Base-by-base conservation (phyloP, 768 basidiomycete species). In the Artomyces pyxidatus region DNA sequence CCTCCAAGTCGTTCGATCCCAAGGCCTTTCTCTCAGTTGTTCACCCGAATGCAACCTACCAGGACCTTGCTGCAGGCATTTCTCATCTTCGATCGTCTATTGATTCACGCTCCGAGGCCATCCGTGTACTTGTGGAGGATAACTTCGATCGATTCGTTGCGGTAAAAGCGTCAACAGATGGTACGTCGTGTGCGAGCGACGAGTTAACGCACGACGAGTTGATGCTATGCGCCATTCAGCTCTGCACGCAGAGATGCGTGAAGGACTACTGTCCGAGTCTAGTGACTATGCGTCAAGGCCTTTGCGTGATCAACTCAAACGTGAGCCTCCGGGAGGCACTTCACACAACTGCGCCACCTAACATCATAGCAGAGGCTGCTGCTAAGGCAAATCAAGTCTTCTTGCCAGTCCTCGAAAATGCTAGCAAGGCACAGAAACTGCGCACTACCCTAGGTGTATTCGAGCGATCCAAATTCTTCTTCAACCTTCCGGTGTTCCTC, bases 61-160 rank as follows among this genome's bases (percentile, higher is more conserved):
- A 92, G 66, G 93, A 96, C 62, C 76, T 99, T 16, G 80, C 83
- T 2, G 68, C 75, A 11, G 95, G 94, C 3, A 85, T 91, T 23
- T 63, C 75, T 0, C 79, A 83, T 52, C 73, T 97, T 6, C 78
- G 80, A 54, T 68, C 78, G 7, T 85, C 89, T 11, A 84, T 98
- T 50, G 94, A 98, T 59, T 77, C 85, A 2, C 81, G 94, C 38
- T 94, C 92, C 1, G 89, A 94, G 57, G 96, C 94, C n/a, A 84
- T 98, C 49, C 76, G 93, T 35, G 80, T 94, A 19, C 75, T 99
- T 27, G 96, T 99, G 9, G 94, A 97, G 63, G 92, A 97, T 58
- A 96, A 98, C 65, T 97, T 98, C 65, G 94, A 98, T 68, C 77
- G 92, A 11, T 99, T 98, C 60, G 95, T 98, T 16, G 88, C 90